Evolutionary conservation across 768 basidiomycete species (phyloP).

Genomic region (Filobasidium wieringae): DNA sequence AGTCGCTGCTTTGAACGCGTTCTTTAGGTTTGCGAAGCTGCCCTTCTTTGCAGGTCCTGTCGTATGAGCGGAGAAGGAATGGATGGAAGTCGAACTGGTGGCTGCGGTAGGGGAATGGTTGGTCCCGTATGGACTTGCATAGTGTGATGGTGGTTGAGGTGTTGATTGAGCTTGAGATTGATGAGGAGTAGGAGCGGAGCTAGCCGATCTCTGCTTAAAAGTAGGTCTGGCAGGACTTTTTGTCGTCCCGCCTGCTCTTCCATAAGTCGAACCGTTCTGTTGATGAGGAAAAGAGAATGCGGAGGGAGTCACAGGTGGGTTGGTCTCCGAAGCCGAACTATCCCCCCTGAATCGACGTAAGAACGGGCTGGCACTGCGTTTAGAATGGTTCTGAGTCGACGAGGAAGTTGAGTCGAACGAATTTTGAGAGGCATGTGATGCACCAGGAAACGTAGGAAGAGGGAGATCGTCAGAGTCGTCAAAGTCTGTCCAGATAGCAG

Average conservation of each 20-base stretch:
- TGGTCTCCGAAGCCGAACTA: not conserved
- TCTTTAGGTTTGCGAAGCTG: conserved; percentile 14
- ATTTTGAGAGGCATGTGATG: not conserved
- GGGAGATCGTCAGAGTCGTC: conserved; percentile 15
- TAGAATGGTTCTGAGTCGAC: not conserved
- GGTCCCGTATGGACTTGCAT: conserved; percentile 4
- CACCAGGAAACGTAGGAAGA: conserved; percentile 6
- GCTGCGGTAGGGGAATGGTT: not conserved
- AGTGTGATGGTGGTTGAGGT: not conserved
- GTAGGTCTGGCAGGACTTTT: conserved; percentile 7
- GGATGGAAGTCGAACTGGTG: conserved; percentile 1
- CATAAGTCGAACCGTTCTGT: not conserved
- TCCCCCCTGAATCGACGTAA: conserved; percentile 3
- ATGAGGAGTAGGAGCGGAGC: too few species aligned
- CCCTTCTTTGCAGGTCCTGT: conserved; percentile 5
- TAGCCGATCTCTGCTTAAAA: conserved; percentile 11
- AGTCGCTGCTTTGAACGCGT: conserved; percentile 14
- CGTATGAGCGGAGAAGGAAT: conserved; percentile 1
- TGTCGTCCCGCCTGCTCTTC: not conserved
- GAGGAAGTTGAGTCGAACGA: conserved; percentile 8
- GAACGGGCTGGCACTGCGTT: conserved; percentile 10
- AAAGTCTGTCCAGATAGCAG: not conserved
- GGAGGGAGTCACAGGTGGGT: not conserved
- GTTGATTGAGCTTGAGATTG: not conserved
- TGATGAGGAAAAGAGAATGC: conserved; percentile 10